phyloP scores from a whole-genome alignment of 805 yeast species.

The Candida ponderosae region DNA sequence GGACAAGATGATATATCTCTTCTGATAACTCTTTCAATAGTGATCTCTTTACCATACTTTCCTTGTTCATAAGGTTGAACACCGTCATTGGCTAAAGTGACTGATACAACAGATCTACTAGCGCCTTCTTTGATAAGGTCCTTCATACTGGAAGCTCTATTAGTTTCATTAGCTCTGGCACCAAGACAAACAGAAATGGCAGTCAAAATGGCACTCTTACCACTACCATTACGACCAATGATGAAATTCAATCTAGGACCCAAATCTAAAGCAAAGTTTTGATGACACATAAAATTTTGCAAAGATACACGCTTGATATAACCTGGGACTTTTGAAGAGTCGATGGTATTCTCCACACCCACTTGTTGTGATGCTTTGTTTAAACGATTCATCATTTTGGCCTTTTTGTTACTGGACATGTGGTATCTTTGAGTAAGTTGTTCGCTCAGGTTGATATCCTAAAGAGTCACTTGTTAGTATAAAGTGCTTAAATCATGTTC shows the following conservation, averaged over 20 bases:
- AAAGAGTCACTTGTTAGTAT: too few relatives aligned
- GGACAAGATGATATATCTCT: constrained; percentile 39
- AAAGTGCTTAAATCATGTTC: too few relatives aligned
- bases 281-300: constrained; percentile 86
- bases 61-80: constrained; percentile 57
- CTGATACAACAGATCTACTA: constrained; percentile 55
- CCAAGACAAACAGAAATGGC: constrained; percentile 86
- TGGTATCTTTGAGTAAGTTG: too few relatives aligned
- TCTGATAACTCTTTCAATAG: constrained; percentile 59
- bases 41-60: constrained; percentile 60
- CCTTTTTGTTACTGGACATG: not conserved
- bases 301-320: constrained; percentile 56
- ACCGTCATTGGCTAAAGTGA: constrained; percentile 59
- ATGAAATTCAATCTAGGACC: constrained; percentile 82
- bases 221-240: constrained; percentile 87
- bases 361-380: too few relatives aligned
- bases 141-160: constrained; percentile 68
- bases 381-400: not conserved
- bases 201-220: constrained; percentile 82
- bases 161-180: constrained; percentile 80
- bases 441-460: too few relatives aligned
- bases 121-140: constrained; percentile 74
- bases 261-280: constrained; percentile 61
- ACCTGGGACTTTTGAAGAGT: constrained; percentile 36
- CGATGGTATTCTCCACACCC: too few relatives aligned